Conservation (phyloP, 306 rosid genomes). For the Parietaria judaica region DNA sequence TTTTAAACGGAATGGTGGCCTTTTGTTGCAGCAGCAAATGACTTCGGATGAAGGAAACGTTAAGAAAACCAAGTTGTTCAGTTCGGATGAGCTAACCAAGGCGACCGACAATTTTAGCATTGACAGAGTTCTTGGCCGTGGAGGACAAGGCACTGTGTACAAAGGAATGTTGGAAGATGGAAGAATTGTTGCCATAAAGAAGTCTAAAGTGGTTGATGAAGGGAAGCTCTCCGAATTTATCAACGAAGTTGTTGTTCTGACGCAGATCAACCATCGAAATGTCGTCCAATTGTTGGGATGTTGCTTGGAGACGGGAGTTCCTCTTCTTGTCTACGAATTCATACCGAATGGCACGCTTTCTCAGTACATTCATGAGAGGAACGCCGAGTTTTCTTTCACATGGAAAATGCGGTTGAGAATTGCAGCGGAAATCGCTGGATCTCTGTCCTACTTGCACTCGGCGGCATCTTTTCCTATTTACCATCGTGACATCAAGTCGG, state of each 20-base stretch:
- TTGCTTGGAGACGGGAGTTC: slow-evolving; percentile 21
- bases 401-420: slow-evolving; percentile 19
- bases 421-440: slow-evolving; percentile 17
- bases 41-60: neutral
- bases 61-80: slow-evolving; percentile 14
- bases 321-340: slow-evolving; percentile 22
- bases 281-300: neutral
- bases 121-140: slow-evolving; percentile 13
- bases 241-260: slow-evolving; percentile 16
- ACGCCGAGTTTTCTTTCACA: slow-evolving; percentile 11
- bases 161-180: slow-evolving; percentile 15
- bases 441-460: slow-evolving; percentile 15
- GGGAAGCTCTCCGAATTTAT: slow-evolving; percentile 2
- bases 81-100: slow-evolving; percentile 4
- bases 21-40: slow-evolving; percentile 5
- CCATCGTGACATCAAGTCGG: slow-evolving; percentile 22
- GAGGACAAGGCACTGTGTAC: slow-evolving; percentile 15
- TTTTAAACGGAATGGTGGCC: slow-evolving; percentile 16
- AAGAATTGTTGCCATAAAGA: slow-evolving; percentile 17
- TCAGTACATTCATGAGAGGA: slow-evolving; percentile 3
- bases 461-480: slow-evolving; percentile 15
- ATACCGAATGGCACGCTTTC: slow-evolving; percentile 17
- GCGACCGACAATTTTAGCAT: slow-evolving; percentile 10
- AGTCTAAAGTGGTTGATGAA: slow-evolving; percentile 13
- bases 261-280: slow-evolving; percentile 17